A percentile compares a stretch with the other conserved stretches of the same genome.
phyloP scores from a whole-genome alignment of 352 stramenopile genomes.

The Phytophthora colocasiae region DNA sequence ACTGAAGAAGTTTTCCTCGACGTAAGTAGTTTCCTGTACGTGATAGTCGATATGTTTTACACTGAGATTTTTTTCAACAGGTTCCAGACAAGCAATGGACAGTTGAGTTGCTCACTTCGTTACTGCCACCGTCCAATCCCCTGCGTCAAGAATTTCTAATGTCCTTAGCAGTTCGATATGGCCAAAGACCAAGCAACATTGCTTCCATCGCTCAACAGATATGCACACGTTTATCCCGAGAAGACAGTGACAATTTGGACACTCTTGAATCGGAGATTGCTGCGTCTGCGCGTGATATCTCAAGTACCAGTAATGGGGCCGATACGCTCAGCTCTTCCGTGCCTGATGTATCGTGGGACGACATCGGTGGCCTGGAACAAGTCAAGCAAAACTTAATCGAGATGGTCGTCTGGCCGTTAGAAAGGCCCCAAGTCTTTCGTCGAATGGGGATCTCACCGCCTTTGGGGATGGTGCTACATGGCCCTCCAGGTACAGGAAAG shows the following conservation, averaged over 20 bases:
- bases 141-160: conserved; percentile 58
- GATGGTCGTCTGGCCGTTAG: conserved; percentile 89
- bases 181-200: conserved; percentile 82
- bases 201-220: conserved; percentile 62
- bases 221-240: conserved; percentile 15
- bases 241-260: conserved; percentile 12
- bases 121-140: conserved; percentile 42
- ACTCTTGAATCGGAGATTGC: conserved; percentile 55
- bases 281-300: conserved; percentile 52
- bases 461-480: conserved; percentile 79
- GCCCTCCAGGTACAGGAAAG: conserved; percentile 85
- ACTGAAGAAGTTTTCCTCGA: conserved; percentile 76
- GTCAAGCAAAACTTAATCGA: conserved; percentile 85
- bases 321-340: conserved; percentile 55
- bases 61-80: conserved; percentile 29
- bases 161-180: conserved; percentile 73
- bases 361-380: conserved; percentile 73
- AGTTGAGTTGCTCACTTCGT: conserved; percentile 46
- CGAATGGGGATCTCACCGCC: conserved; percentile 85
- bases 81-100: conserved; percentile 70
- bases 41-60: not conserved
- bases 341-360: conserved; percentile 70
- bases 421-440: conserved; percentile 80
- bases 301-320: conserved; percentile 40
- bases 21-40: conserved; percentile 38